A percentile compares a stretch with the other conserved stretches of the same genome.
Conservation (phyloP, 1,139 yeast genomes). For the Debaryomyces nepalensis region DNA sequence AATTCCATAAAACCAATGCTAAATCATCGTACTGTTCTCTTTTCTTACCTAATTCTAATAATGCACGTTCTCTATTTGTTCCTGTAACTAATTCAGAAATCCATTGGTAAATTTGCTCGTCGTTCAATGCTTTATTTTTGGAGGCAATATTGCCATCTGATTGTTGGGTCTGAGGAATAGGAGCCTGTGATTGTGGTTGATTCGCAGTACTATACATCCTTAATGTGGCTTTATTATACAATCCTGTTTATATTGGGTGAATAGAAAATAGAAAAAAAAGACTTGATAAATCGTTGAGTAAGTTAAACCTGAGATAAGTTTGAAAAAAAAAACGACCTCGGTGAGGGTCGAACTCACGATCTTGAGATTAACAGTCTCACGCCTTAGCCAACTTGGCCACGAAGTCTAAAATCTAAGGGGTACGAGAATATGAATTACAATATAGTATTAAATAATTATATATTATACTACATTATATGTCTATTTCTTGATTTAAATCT, state of each 20-base stretch:
- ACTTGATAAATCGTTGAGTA: background rate
- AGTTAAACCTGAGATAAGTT: no score
- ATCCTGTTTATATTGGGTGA: background rate
- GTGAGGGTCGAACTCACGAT: constrained; percentile 49
- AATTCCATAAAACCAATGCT: constrained; percentile 92
- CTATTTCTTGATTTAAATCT: no score
- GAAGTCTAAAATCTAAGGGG: no score
- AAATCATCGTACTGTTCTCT: constrained; percentile 94
- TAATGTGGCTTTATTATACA: no score
- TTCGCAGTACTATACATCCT: constrained; percentile 20
- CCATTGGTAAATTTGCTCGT: constrained; percentile 89
- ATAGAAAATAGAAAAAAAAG: constrained; percentile 2
- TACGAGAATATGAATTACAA: no score
- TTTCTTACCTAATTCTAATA: constrained; percentile 88
- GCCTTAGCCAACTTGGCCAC: constrained; percentile 52
- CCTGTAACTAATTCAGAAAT: constrained; percentile 88
- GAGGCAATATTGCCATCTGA: constrained; percentile 13
- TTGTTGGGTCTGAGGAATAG: constrained; percentile 10
- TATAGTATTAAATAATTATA: no score
- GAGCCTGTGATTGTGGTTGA: constrained; percentile 16
- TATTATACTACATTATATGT: background rate
- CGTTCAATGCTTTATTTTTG: constrained; percentile 65
- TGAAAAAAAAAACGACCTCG: constrained; percentile 33
- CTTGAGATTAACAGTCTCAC: constrained; percentile 49
- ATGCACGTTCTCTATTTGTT: constrained; percentile 88